Evolutionary conservation across 495 filamentous ascomycete species (phyloP).

Genomic region (Neurospora sp.): DNA sequence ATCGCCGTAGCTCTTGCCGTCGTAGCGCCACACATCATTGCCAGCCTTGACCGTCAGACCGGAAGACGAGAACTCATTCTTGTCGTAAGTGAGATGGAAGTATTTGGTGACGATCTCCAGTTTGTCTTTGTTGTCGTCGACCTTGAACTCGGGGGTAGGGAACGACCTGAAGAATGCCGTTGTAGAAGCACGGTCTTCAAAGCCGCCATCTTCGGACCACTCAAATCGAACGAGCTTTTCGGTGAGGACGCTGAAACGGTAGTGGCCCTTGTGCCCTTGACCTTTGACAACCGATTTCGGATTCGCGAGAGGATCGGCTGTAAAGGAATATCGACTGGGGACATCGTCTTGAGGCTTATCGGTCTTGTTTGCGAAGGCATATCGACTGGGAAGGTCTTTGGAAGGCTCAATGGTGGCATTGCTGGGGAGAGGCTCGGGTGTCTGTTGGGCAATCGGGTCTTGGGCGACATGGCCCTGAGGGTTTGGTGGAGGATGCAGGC

Average conservation of each 20-base stretch:
- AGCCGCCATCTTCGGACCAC: constrained; percentile 44
- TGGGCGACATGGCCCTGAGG: not conserved
- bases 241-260: constrained; percentile 47
- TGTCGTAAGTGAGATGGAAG: constrained; percentile 45
- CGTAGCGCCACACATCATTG: constrained; percentile 37
- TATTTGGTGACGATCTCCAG: constrained; percentile 41
- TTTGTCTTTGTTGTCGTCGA: constrained; percentile 24
- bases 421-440: not conserved
- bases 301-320: constrained; percentile 34
- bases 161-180: constrained; percentile 43
- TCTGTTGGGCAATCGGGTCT: not conserved
- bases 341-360: not conserved
- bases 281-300: constrained; percentile 37
- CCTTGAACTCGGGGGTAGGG: constrained; percentile 36
- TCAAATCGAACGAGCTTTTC: constrained; percentile 45
- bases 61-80: constrained; percentile 34
- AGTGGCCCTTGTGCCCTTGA: constrained; percentile 19
- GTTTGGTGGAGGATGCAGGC: not conserved
- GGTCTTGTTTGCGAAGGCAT: not conserved
- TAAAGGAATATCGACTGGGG: constrained; percentile 33
- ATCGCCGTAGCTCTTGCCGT: constrained; percentile 30
- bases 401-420: not conserved
- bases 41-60: constrained; percentile 32
- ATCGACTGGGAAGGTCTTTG: not conserved
- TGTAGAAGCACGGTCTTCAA: constrained; percentile 50